Evolutionary conservation across 148 eudicot genomes (phyloP).

Genomic region (Fagopyrum homotropicum): DNA sequence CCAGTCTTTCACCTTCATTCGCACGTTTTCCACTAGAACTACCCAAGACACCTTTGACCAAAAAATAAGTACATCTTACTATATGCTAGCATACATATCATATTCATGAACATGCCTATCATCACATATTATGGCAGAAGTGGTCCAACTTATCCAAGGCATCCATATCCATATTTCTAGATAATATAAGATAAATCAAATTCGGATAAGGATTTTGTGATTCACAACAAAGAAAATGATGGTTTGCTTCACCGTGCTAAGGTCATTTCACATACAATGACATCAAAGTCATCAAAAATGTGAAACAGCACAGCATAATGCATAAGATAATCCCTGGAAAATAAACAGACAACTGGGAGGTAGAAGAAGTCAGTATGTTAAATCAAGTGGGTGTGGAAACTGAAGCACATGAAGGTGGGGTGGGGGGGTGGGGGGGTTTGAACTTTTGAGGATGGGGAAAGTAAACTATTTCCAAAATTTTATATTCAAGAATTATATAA

Average conservation of each 20-base stretch:
- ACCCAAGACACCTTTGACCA: not conserved
- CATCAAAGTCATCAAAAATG: not conserved
- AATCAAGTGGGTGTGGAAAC: not conserved
- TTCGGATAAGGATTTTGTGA: not conserved
- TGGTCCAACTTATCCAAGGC: not conserved
- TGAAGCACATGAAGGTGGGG: not conserved
- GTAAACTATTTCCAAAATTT: not conserved
- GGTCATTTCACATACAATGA: not conserved
- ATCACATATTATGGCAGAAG: not conserved
- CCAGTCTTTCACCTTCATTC: not conserved
- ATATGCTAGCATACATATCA: not conserved
- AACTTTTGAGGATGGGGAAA: not conserved
- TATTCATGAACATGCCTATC: not conserved
- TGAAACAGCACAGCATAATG: not conserved
- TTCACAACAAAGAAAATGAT: not conserved
- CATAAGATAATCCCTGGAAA: not conserved
- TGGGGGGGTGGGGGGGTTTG: too few relatives aligned
- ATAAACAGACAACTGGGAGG: too few relatives aligned
- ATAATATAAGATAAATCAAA: not conserved
- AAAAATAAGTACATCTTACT: not conserved
- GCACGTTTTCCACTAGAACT: not conserved
- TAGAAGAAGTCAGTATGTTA: not conserved
- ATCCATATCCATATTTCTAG: not conserved
- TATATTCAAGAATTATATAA: not conserved
- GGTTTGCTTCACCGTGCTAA: not conserved